A percentile compares a stretch with the other conserved stretches of the same genome.
Conservation (phyloP, 1,284 basidiomycete genomes). For the Polyporus tsugae region DNA sequence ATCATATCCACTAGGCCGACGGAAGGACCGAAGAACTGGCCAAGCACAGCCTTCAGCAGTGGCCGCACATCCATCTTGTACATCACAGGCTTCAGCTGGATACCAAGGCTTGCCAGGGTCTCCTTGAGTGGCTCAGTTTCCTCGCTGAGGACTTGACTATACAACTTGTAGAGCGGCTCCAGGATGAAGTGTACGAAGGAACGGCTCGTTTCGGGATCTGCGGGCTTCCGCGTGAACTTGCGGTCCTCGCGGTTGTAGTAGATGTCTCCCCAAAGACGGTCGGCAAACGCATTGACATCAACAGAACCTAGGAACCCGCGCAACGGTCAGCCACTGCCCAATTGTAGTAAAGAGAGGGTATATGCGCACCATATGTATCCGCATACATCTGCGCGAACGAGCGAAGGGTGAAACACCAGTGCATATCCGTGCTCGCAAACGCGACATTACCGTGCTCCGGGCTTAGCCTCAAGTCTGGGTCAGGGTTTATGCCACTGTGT, state of each 20-base stretch:
- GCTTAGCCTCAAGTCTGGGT: slow-evolving; percentile 87
- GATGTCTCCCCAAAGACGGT: slow-evolving; percentile 97
- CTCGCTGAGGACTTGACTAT: slow-evolving; percentile 93
- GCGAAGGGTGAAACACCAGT: slow-evolving; percentile 95
- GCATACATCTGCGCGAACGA: slow-evolving; percentile 98
- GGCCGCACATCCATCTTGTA: slow-evolving; percentile 99
- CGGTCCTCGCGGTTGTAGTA: slow-evolving; percentile 88
- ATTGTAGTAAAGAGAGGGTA: slow-evolving; percentile 2
- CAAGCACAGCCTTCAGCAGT: slow-evolving; percentile 90
- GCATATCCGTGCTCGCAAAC: slow-evolving; percentile 97
- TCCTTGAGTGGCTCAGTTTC: slow-evolving; percentile 85
- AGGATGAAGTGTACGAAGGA: slow-evolving; percentile 97
- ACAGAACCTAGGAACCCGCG: slow-evolving; percentile 55
- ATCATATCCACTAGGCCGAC: slow-evolving; percentile 94
- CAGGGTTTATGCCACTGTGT: slow-evolving; percentile 83
- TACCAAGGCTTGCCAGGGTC: slow-evolving; percentile 85
- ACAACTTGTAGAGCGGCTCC: slow-evolving; percentile 97
- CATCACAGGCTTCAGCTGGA: slow-evolving; percentile 91
- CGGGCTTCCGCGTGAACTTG: slow-evolving; percentile 89
- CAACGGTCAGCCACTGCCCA: background rate
- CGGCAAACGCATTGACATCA: slow-evolving; percentile 76
- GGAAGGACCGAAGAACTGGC: slow-evolving; percentile 94
- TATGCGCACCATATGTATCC: slow-evolving; percentile 77
- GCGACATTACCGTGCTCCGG: slow-evolving; percentile 98
- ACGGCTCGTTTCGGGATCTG: slow-evolving; percentile 84